Base-by-base conservation (phyloP, 306 rosid species). In the Spatholobus suberectus region DNA sequence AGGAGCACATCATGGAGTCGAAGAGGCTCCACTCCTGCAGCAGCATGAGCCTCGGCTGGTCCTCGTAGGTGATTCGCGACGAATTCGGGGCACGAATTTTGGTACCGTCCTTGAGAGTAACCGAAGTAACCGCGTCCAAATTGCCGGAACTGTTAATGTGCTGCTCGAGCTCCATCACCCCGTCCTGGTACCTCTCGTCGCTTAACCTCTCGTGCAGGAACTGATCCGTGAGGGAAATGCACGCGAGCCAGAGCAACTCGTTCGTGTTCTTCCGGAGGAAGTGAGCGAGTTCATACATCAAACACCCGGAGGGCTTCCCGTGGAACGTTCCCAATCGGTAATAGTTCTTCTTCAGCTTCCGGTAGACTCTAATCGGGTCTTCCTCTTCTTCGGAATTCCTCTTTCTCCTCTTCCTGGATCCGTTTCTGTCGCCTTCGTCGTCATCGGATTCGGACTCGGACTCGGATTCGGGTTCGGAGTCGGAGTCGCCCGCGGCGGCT, bases 161-260 rank as follows among this genome's bases (percentile, higher is more conserved):
- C 79, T 94, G 97, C 80, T 96, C 99, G 0, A 96, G 92, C 91
- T 96, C 99, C 95, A 91, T 92, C 2, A 96, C 97, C 6, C 97
- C 99, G 18, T 91, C 96, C 5, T 86, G 91, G 82, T 96, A 96
- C 84, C 99, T 86, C 87, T 96, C 99, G 52, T 92, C 97, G 0
- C 97, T 96, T 8, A 96, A 62, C 81, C 95, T 90, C 88, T 96
- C 97, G 6, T 96, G 99, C 6, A 94, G 89, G 71, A 92, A 96
- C 75, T 96, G 99, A 83, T 96, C 99, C 6, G 99, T 96, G 2
- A 96, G 83, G 2, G 98, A 87, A 17, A 96, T 89, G 40, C 99
- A 96, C 46, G 98, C 92, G 5, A 96, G 71, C 98, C 98, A 96
- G 2, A 96, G 88, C 85, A 96, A 80, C 29, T 96, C 99, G 59